Conservation (phyloP, 495 filamentous ascomycete species). For the Neurospora hispaniola region DNA sequence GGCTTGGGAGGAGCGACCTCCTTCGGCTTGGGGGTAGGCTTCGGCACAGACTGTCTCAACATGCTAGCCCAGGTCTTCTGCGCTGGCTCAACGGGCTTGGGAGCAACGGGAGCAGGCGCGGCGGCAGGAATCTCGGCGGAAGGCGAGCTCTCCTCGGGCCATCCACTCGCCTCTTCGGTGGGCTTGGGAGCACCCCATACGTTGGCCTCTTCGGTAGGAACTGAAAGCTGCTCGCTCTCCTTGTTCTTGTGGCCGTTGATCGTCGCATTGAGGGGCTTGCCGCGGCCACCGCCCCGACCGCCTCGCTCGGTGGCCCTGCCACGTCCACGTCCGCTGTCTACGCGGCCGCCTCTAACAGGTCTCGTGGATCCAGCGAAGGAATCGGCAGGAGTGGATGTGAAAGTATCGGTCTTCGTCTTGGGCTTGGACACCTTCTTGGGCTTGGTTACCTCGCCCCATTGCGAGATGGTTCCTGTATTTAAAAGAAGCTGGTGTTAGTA, state of each 20-base stretch:
- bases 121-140: slow-evolving; percentile 6
- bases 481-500: slow-evolving; percentile 14
- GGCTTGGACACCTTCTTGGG: slow-evolving; percentile 72
- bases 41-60: slow-evolving; percentile 35
- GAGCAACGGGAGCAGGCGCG: slow-evolving; percentile 10
- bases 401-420: slow-evolving; percentile 64
- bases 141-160: slow-evolving; percentile 9
- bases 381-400: slow-evolving; percentile 42
- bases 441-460: slow-evolving; percentile 96
- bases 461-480: slow-evolving; percentile 77
- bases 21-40: slow-evolving; percentile 34
- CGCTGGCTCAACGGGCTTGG: slow-evolving; percentile 25
- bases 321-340: slow-evolving; percentile 57
- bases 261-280: slow-evolving; percentile 39
- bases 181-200: slow-evolving; percentile 26
- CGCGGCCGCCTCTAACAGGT: slow-evolving; percentile 50
- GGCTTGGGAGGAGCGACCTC: slow-evolving; percentile 31
- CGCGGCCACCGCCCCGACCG: slow-evolving; percentile 54
- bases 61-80: slow-evolving; percentile 49
- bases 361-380: slow-evolving; percentile 29
- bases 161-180: slow-evolving; percentile 22
- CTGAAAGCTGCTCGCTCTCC: slow-evolving; percentile 36
- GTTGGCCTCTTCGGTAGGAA: slow-evolving; percentile 38
- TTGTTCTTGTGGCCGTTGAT: slow-evolving; percentile 39
- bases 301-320: slow-evolving; percentile 61